These are phyloP conservation scores for Dioszegia crocea DNA, from an alignment of 768 basidiomycete genomes.

Conservation along the genomic window DNA sequence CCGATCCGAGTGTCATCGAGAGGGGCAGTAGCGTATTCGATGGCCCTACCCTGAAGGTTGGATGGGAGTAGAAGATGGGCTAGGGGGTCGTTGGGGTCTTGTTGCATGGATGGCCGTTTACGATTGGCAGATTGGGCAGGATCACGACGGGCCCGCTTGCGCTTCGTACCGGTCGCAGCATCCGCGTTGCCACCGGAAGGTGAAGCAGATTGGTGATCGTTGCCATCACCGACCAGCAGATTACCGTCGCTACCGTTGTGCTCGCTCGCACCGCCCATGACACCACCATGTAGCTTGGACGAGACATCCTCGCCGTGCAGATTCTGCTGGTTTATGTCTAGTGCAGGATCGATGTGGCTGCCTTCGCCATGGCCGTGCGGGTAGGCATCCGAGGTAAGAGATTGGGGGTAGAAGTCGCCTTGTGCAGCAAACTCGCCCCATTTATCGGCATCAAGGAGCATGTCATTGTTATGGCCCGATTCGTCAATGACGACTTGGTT, in stretches of 20 bases:
- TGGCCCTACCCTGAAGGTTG: constrained; percentile 1
- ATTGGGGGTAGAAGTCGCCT: not conserved
- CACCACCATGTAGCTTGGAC: not conserved
- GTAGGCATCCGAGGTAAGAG: not conserved
- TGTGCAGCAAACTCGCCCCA: constrained; percentile 1
- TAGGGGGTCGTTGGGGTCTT: constrained; percentile 3
- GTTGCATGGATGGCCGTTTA: constrained; percentile 2
- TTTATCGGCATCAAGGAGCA: not conserved
- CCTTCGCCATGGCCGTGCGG: not conserved
- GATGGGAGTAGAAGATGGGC: not conserved
- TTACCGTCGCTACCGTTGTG: not conserved
- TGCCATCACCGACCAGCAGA: not conserved
- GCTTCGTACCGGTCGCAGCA: not conserved
- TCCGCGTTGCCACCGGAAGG: not conserved
- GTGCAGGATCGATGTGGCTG: not conserved
- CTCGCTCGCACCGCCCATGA: not conserved
- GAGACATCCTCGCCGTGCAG: not conserved
- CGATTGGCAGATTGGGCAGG: not conserved
- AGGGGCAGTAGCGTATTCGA: constrained; percentile 32
- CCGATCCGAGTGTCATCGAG: constrained; percentile 27
- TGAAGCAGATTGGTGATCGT: not conserved
- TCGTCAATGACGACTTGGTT: not conserved
- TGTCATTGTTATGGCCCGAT: not conserved
- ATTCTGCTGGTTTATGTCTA: constrained; percentile 2
- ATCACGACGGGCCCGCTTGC: constrained; percentile 2